Base-by-base conservation (phyloP, 257 asterid genomes). In the Solanum chmielewskii region DNA sequence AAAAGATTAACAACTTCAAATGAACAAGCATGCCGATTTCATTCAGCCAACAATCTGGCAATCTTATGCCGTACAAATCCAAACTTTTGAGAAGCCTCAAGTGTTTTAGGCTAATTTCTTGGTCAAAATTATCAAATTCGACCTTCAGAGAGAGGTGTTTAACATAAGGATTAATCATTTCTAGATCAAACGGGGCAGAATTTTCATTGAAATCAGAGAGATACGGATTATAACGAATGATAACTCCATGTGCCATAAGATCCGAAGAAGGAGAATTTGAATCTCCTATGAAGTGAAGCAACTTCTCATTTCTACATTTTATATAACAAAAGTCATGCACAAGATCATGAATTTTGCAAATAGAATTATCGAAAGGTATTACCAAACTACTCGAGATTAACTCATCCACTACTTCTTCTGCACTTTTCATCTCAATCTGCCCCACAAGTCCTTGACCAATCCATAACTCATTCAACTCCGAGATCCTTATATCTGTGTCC, bases 371-470 rank as follows among this genome's bases (percentile, higher is more conserved):
- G 82, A 88, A 62, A 85, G 81, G 56, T 23, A 76, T 33, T 37
- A 89, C 88, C 3, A 89, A 87, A 56, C 86, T 88, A 59, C 91
- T 86, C 2, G 21, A 20, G 7, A 88, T 88, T 23, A 90, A 81
- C 29, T 90, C 83, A 59, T 37, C 70, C 76, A 89, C 27, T 45
- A 45, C 18, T 45, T 45, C 37, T 20, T 56, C 18, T 45, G 56
- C 56, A 45, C 18, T 45, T 45, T 64, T 62, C n/a, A 39, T 4
- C 29, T 15, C 27, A 25, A 25, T 25, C 27, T 25, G 27, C 27
- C 27, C 27, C 27, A 25, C 90, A 23, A 89, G 86, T 15, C 93
- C 92, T 88, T 90, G 91, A 0, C 87, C 82, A 3, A 76, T 69
- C 94, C 90, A 90, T 2, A 87, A 33, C 2, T 82, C 25, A 16